Percentiles rank a stretch among this genome's conserved stretches.
Evolutionary conservation across 2,329 filamentous ascomycete species (phyloP).

Genomic region (Fusarium secorum): DNA sequence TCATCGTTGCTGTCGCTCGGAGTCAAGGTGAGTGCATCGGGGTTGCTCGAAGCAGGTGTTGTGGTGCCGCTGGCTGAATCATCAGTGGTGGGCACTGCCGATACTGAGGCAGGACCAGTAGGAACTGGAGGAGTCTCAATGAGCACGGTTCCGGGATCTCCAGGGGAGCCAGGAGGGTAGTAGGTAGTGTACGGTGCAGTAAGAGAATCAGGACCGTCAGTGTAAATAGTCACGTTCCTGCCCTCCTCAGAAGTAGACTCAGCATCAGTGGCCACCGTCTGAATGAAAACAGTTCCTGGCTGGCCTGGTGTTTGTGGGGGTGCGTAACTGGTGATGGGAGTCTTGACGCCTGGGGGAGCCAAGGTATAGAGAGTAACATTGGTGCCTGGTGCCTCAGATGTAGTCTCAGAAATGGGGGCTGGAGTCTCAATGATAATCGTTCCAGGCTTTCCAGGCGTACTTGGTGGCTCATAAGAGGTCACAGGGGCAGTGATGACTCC

Average conservation of each 20-base stretch:
- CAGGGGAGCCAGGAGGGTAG: conserved; percentile 12
- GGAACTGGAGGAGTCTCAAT: conserved; percentile 10
- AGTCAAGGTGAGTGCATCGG: conserved; percentile 18
- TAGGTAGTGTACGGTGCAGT: conserved; percentile 19
- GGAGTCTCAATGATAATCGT: conserved; percentile 26
- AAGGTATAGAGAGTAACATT: conserved; percentile 25
- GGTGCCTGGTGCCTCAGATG: neutral
- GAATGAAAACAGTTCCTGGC: conserved; percentile 19
- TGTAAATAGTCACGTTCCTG: conserved; percentile 17
- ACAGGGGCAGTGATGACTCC: conserved; percentile 20
- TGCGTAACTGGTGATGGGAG: conserved; percentile 14
- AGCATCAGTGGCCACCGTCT: conserved; percentile 9
- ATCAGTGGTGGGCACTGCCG: conserved; percentile 2
- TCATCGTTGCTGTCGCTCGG: conserved; percentile 22
- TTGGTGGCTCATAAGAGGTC: conserved; percentile 21
- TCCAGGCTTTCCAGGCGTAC: conserved; percentile 8
- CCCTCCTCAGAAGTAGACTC: neutral
- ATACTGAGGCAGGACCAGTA: conserved; percentile 1
- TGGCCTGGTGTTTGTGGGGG: conserved; percentile 15
- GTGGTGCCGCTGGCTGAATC: neutral
- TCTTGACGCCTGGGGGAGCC: conserved; percentile 7
- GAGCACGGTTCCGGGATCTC: conserved; percentile 25
- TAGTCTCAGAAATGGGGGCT: neutral
- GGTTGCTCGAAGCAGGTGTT: conserved; percentile 2
- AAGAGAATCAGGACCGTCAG: conserved; percentile 3